Base-by-base conservation (phyloP, 805 yeast genomes). In the Yarrowia osloensis region DNA sequence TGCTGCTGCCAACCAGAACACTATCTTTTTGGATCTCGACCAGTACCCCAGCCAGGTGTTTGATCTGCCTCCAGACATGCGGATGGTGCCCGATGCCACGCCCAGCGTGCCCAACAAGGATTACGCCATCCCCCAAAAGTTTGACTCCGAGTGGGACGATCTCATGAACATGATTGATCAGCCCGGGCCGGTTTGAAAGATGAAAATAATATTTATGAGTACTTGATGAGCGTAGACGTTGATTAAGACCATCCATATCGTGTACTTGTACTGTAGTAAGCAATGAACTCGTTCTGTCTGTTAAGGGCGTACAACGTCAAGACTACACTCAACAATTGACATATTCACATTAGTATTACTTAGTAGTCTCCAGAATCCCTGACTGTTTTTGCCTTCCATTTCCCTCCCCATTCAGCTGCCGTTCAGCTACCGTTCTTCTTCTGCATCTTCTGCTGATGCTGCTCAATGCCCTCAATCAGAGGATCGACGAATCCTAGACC, bases 401-500 rank as follows among this genome's bases (percentile, higher is more conserved):
- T 26, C 42, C 42, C 21, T 26, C 29, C 24, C 39, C 21, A 6
- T 31, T n/a, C n/a, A n/a, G n/a, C n/a, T n/a, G n/a, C n/a, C 31
- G 9, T 17, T 17, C 7, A 50, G 13, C 40, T 44, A 19, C 42
- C 66, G 26, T 62, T 47, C 39, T 63, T 47, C 39, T 63, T 63
- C n/a, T 63, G 67, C 67, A 49, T 47, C 59, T 39, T 63, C 47
- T 63, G 67, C 24, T 72, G 72, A 39, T 68, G 72, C 67, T 73
- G 75, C 66, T 72, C 75, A 26, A 73, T 68, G 12, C 73, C 74
- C 47, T 73, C 74, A 68, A 73, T 71, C 47, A 73, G 67, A 8
- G 73, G 75, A 66, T 73, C 75, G 15, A 73, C 75, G 40, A 73
- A 73, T 3, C 72, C 74, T 15, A 73, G 68, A 13, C 75, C 75